phyloP scores from a whole-genome alignment of 495 filamentous ascomycete species.

The Aspergillus incahuasiensis region DNA sequence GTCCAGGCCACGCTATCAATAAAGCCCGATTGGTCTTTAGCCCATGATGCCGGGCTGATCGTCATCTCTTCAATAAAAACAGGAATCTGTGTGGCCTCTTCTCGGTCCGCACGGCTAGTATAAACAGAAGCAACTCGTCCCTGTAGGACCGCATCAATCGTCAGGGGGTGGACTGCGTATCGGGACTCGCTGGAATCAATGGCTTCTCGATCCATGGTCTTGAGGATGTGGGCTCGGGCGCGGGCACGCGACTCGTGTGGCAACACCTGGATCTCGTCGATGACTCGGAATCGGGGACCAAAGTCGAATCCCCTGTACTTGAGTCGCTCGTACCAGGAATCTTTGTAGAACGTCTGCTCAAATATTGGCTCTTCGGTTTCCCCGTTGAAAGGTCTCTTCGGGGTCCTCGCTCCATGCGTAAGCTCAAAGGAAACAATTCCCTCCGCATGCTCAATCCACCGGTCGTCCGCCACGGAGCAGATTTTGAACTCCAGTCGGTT shows the following conservation, averaged over 20 bases:
- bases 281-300: slow-evolving; percentile 1
- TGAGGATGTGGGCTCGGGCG: neutral
- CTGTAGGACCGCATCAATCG: slow-evolving; percentile 4
- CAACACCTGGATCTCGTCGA: slow-evolving; percentile 1
- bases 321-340: slow-evolving; percentile 4
- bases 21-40: neutral
- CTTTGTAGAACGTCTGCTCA: neutral
- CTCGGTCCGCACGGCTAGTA: neutral
- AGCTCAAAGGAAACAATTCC: slow-evolving; percentile 7
- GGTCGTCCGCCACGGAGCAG: neutral
- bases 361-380: neutral
- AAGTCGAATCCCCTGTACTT: slow-evolving; percentile 2
- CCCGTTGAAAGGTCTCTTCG: neutral
- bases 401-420: neutral
- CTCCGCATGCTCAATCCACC: slow-evolving; percentile 14
- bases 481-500: too few species aligned
- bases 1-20: neutral
- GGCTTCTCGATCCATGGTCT: neutral
- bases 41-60: neutral
- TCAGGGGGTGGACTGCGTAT: slow-evolving; percentile 4
- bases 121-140: neutral
- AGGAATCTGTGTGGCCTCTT: neutral
- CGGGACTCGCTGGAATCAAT: neutral
- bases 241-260: neutral
- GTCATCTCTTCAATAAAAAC: neutral